Conservation (phyloP, 306 rosid species). For the Argentina anserina region DNA sequence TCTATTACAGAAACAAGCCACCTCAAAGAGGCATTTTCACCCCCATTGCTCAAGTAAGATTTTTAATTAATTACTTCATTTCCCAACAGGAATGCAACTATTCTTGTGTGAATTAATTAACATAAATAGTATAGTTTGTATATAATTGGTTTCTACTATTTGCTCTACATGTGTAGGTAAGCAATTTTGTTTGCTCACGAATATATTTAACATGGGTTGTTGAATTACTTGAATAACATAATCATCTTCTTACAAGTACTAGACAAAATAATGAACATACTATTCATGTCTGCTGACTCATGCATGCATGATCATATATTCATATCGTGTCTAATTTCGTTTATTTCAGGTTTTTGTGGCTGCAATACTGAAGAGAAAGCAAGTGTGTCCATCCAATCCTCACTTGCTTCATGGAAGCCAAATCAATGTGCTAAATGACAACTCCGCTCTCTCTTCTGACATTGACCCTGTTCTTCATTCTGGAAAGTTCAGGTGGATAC, state of each 20-base stretch:
- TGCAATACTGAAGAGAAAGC: slow-evolving; percentile 74
- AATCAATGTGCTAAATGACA: slow-evolving; percentile 16
- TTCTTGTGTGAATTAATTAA: background rate
- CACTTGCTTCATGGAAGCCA: slow-evolving; percentile 62
- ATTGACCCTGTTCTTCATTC: slow-evolving; percentile 29
- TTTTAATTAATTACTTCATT: background rate
- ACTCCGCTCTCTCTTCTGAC: slow-evolving; percentile 28
- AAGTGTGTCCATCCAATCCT: slow-evolving; percentile 50
- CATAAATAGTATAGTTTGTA: background rate
- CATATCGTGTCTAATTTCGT: background rate
- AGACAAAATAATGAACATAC: background rate
- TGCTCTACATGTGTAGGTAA: slow-evolving; percentile 2
- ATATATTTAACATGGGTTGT: slow-evolving; percentile 18
- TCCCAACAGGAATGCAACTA: background rate
- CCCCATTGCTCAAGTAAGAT: slow-evolving; percentile 75
- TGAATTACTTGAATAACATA: slow-evolving; percentile 17
- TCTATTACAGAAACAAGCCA: slow-evolving; percentile 76
- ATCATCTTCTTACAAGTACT: background rate
- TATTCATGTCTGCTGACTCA: slow-evolving; percentile 23
- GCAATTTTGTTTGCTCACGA: slow-evolving; percentile 13
- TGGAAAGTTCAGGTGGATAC: slow-evolving; percentile 59
- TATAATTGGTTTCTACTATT: background rate
- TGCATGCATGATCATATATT: slow-evolving; percentile 4
- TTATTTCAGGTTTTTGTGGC: slow-evolving; percentile 80
- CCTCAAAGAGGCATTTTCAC: slow-evolving; percentile 82